Evolutionary conservation across 352 stramenopile genomes (phyloP).

Genomic region (Globisporangium orthogonon): DNA sequence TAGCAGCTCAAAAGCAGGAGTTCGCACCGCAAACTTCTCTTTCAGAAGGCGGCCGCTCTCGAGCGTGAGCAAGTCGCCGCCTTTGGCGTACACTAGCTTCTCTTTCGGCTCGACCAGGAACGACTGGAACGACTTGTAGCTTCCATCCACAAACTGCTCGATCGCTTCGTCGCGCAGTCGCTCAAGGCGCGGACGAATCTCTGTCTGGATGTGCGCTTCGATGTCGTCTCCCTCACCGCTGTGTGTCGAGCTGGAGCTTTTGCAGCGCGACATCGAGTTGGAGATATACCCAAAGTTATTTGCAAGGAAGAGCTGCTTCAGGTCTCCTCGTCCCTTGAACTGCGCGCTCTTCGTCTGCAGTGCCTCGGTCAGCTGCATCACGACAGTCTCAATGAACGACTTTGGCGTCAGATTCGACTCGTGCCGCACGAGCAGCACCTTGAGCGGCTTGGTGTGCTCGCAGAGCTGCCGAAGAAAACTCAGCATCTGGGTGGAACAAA

Average conservation of each 20-base stretch:
- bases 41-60: slow-evolving; percentile 90
- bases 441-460: slow-evolving; percentile 56
- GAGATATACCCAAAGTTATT: slow-evolving; percentile 92
- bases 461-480: slow-evolving; percentile 73
- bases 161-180: slow-evolving; percentile 83
- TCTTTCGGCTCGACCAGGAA: slow-evolving; percentile 74
- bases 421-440: slow-evolving; percentile 36
- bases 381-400: slow-evolving; percentile 53
- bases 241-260: slow-evolving; percentile 1
- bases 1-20: background rate
- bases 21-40: slow-evolving; percentile 82
- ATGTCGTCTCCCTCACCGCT: slow-evolving; percentile 33
- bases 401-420: slow-evolving; percentile 41
- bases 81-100: slow-evolving; percentile 84
- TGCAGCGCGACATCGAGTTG: slow-evolving; percentile 63
- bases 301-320: slow-evolving; percentile 88
- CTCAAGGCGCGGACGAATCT: slow-evolving; percentile 79
- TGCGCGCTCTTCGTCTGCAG: slow-evolving; percentile 45
- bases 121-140: slow-evolving; percentile 54
- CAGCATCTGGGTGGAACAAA: slow-evolving; percentile 29
- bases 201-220: slow-evolving; percentile 40
- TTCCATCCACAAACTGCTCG: slow-evolving; percentile 78
- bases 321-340: slow-evolving; percentile 43
- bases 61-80: slow-evolving; percentile 76
- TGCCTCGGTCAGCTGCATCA: slow-evolving; percentile 65